Base-by-base conservation (phyloP, 108 stramenopile genomes). In the Stephanodiscus minutulus region DNA sequence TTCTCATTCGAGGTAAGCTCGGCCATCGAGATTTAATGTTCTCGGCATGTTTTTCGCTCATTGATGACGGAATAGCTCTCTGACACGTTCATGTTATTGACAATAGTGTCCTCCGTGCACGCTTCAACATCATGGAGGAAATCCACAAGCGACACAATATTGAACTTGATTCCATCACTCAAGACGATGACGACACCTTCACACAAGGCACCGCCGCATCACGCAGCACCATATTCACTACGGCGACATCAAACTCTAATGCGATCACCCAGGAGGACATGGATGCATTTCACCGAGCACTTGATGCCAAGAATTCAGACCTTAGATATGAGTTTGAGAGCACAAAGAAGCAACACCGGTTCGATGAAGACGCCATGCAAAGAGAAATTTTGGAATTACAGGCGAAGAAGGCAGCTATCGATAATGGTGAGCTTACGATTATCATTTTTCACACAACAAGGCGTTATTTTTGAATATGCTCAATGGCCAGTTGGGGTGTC, bases 71-170 rank as follows among this genome's bases (percentile, higher is more conserved):
- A 21, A 13, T 36, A 33, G 20, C 48, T 66, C 47, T 63, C 22
- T 20, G 24, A 37, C 15, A 28, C 25, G 20, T 25, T 35, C 22
- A 2, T 63, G 3, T 53, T 53, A 52, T 53, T 27, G 10, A 28
- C 24, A 59, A 62, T 33, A 57, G 76, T 15, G 39, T 78, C 13
- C 76, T 84, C 27, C 74, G 66, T 10, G 22, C 72, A 25, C 89
- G 93, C 33, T 83, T 82, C 56, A 75, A 80, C 17, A 81, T 85
- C 56, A 89, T 95, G 91, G 87, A 88, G 35, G 79, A 76, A 25
- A 75, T 89, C 22, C 84, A 77, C 24, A 77, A 77, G 13, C 74
- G 68, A 9, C 88, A 84, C 60, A 70, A 76, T 3, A 66, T 92
- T 6, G 86, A 86, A 44, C 69, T 81, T 22, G 81, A 85, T 43